These are phyloP conservation scores for Myochromella boudieri DNA, from an alignment of 768 basidiomycete genomes.

Conservation along the genomic window DNA sequence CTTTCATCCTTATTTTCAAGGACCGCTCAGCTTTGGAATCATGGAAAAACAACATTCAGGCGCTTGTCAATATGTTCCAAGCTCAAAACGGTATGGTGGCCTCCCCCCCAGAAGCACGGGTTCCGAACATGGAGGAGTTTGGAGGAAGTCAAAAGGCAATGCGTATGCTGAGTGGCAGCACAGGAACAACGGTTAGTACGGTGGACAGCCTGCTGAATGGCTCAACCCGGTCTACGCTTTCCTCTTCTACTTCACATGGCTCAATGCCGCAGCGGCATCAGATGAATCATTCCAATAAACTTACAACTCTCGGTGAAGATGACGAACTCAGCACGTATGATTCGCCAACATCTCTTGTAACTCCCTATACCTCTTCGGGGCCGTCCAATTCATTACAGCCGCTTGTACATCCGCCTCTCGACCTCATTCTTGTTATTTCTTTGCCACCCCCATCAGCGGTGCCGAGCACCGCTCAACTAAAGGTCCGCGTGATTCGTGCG, in stretches of 20 bases:
- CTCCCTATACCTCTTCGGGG: constrained; percentile 70
- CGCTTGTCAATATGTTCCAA: constrained; percentile 73
- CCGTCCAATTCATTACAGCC: constrained; percentile 81
- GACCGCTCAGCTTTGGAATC: constrained; percentile 86
- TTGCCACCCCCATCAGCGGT: constrained; percentile 72
- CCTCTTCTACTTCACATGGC: constrained; percentile 73
- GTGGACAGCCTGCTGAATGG: constrained; percentile 69
- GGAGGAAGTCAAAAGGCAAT: constrained; percentile 75
- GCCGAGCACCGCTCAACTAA: constrained; percentile 81
- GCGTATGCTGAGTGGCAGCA: constrained; percentile 80
- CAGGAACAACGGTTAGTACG: constrained; percentile 61
- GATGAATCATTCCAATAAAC: constrained; percentile 42
- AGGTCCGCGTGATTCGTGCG: constrained; percentile 84
- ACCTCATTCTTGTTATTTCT: constrained; percentile 90
- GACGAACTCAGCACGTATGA: constrained; percentile 64
- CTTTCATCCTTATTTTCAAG: constrained; percentile 94
- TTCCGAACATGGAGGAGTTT: constrained; percentile 70
- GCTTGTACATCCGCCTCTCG: constrained; percentile 83
- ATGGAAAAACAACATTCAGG: constrained; percentile 84
- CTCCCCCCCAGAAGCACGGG: constrained; percentile 39
- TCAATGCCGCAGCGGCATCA: constrained; percentile 43
- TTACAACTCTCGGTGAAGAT: constrained; percentile 70
- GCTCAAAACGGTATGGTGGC: constrained; percentile 40
- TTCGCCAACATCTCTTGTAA: constrained; percentile 55
- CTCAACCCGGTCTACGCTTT: constrained; percentile 66